These are phyloP conservation scores for Bidens hawaiensis DNA, from an alignment of 140 eudicot genomes.

Conservation along the genomic window DNA sequence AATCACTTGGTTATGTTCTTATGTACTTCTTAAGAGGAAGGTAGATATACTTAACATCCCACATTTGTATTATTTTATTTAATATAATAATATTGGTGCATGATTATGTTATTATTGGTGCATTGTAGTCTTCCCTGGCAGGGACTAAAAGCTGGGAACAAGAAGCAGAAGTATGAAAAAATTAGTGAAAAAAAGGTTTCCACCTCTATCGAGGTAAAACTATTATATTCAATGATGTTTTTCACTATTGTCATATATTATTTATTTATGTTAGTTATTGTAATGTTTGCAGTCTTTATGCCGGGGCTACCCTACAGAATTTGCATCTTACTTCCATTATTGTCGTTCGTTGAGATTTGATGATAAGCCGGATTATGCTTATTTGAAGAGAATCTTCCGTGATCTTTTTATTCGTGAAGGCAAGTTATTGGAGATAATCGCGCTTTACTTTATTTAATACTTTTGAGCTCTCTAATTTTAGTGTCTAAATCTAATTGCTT, in stretches of 20 bases:
- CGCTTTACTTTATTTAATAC: no score
- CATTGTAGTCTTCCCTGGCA: constrained; percentile 90
- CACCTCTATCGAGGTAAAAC: constrained; percentile 83
- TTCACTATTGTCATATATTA: neutral
- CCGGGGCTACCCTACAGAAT: constrained; percentile 86
- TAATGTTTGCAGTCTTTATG: constrained; percentile 53
- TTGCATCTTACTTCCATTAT: constrained; percentile 89
- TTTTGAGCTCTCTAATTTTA: neutral
- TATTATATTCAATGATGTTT: neutral
- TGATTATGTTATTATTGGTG: constrained; percentile 10
- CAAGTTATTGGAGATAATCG: constrained; percentile 9
- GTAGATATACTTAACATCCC: constrained; percentile 22
- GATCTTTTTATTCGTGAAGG: constrained; percentile 98
- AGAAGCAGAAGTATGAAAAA: constrained; percentile 89
- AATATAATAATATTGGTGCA: constrained; percentile 14
- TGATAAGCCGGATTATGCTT: constrained; percentile 90
- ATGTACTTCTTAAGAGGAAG: constrained; percentile 97
- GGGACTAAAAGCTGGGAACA: constrained; percentile 95
- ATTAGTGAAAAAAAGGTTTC: constrained; percentile 88
- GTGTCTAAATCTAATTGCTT: constrained; percentile 3
- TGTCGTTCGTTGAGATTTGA: constrained; percentile 89
- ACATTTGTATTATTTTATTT: neutral
- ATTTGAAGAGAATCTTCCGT: constrained; percentile 85
- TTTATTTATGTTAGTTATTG: neutral
- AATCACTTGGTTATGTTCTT: constrained; percentile 93